Conservation (phyloP, 2,329 filamentous ascomycete species). For the Canariomyces notabilis region DNA sequence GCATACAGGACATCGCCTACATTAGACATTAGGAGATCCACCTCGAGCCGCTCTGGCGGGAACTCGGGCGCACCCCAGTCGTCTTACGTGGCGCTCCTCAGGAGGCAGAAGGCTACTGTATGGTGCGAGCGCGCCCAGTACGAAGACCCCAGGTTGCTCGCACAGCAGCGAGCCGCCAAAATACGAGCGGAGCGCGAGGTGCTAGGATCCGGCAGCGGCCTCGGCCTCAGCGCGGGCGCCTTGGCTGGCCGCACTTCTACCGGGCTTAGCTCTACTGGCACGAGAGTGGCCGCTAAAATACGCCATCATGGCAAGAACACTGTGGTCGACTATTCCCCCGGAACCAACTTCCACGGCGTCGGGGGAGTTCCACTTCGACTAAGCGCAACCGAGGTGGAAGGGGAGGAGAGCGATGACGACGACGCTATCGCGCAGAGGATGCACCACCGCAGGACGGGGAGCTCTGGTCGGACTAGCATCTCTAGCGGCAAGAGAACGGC, state of each 20-base stretch:
- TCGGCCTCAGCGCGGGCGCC: constrained; percentile 35
- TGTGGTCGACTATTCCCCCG: constrained; percentile 72
- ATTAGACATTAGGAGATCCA: constrained; percentile 66
- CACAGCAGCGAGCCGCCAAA: constrained; percentile 82
- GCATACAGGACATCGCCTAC: constrained; percentile 52
- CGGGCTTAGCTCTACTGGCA: constrained; percentile 52
- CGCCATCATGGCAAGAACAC: constrained; percentile 78
- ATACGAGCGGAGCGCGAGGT: constrained; percentile 81
- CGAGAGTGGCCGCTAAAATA: constrained; percentile 77
- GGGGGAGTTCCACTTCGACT: constrained; percentile 84
- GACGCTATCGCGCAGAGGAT: constrained; percentile 46
- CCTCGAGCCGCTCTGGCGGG: constrained; percentile 66
- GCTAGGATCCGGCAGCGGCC: constrained; percentile 48
- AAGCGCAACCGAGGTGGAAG: constrained; percentile 92
- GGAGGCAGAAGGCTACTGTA: constrained; percentile 95
- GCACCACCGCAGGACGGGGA: constrained; percentile 67
- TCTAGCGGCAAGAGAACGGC: constrained; percentile 47
- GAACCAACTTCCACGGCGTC: constrained; percentile 66
- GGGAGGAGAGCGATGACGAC: constrained; percentile 76
- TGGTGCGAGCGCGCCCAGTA: constrained; percentile 95
- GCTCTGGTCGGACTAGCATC: constrained; percentile 68
- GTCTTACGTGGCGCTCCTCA: constrained; percentile 89
- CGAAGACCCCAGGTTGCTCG: constrained; percentile 78
- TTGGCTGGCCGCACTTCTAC: constrained; percentile 52
- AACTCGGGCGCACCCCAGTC: constrained; percentile 44